A percentile compares a stretch with the other conserved stretches of the same genome.
These are phyloP conservation scores for Fusarium coffeatum DNA, from an alignment of 2,329 filamentous ascomycete genomes.

Conservation along the genomic window DNA sequence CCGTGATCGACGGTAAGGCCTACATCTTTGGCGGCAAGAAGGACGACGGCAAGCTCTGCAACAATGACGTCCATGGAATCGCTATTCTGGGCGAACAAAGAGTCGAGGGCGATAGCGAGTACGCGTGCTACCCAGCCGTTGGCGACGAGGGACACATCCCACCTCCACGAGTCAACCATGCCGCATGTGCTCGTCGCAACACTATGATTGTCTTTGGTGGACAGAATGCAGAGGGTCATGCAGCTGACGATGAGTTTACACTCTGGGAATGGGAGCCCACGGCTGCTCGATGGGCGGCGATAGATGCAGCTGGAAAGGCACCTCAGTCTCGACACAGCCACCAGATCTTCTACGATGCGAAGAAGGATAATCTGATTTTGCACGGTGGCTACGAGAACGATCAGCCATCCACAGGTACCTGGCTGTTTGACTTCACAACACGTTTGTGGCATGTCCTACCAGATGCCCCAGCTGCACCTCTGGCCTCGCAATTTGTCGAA, in stretches of 20 bases:
- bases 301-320: slow-evolving; percentile 19
- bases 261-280: slow-evolving; percentile 37
- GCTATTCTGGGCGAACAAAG: not conserved
- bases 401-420: slow-evolving; percentile 15
- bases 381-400: slow-evolving; percentile 26
- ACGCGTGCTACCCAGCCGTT: slow-evolving; percentile 38
- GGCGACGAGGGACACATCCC: slow-evolving; percentile 17
- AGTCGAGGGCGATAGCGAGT: slow-evolving; percentile 17
- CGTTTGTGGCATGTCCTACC: slow-evolving; percentile 26
- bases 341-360: slow-evolving; percentile 28
- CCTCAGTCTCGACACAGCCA: slow-evolving; percentile 16
- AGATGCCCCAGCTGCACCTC: slow-evolving; percentile 6
- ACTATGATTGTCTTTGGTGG: slow-evolving; percentile 33
- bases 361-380: slow-evolving; percentile 29
- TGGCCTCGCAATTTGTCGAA: slow-evolving; percentile 30
- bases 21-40: slow-evolving; percentile 41
- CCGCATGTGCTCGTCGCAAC: slow-evolving; percentile 23
- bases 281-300: slow-evolving; percentile 13
- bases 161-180: slow-evolving; percentile 14
- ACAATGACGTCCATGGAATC: slow-evolving; percentile 33
- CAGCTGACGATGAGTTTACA: slow-evolving; percentile 24
- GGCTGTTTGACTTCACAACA: slow-evolving; percentile 35
- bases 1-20: slow-evolving; percentile 25
- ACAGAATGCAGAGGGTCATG: not conserved
- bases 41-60: slow-evolving; percentile 20